Evolutionary conservation across 108 stramenopile species (phyloP), one percentile per base, ranked within the genome.

Genomic region (Cylindrotheca closterium): DNA sequence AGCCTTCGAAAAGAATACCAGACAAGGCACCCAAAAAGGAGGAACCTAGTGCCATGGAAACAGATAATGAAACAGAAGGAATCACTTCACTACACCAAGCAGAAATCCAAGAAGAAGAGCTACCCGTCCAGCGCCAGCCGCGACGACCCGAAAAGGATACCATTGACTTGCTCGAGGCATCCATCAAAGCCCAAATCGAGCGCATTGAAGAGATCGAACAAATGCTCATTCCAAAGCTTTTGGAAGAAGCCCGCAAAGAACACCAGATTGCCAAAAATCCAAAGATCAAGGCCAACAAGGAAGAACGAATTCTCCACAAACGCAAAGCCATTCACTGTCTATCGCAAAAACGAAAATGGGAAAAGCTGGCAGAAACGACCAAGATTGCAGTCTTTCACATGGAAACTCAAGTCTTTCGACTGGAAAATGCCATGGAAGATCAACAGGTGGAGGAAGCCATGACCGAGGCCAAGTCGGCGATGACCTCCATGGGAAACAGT

Each of bases 321-420:
- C 29, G 64, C 28, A 68, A 23, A 29, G 75, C 75, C 5, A 30
- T 76, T 46, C 46, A 69, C 33, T 76, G 68, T 55, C 24, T 76
- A 21, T 63, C 62, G 1, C 48, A 60, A 18, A 76, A 76, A 55
- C 59, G 61, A 25, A 2, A 60, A 30, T 28, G 69, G 23, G 63
- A 60, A 54, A 68, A 52, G 1, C 62, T 59, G 33, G 30, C 48
- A n/a, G 75, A 76, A 46, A 45, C 53, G 23, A 51, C 52, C 58
- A 76, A 76, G 50, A 54, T 48, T 24, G 75, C 75, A n/a, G 51
- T 76, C 31, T 76, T 76, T 60, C 63, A 67, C 42, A 76, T 76
- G 75, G 75, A 76, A 55, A 76, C 75, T 2, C 75, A 76, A 76
- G 65, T 76, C 55, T 63, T 76, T 34, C 60, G 69, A 58, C 25